Percentiles rank a stretch among this genome's conserved stretches.
Evolutionary conservation across 148 eudicot genomes (phyloP).

Genomic region (Silene uniflora): DNA sequence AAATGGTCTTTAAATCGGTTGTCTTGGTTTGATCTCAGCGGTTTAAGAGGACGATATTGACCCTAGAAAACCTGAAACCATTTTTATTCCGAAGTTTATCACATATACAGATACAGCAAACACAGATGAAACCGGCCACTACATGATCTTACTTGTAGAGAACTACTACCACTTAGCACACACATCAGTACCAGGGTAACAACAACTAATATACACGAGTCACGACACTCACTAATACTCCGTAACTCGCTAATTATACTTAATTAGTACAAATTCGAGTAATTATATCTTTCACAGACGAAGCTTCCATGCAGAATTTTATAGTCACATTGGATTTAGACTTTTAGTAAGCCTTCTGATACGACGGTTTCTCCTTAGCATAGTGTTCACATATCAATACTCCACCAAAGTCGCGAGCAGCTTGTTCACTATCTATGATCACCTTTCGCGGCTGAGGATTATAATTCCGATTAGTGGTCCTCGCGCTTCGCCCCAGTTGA

Average conservation of each 20-base stretch:
- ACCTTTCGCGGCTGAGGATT: constrained; percentile 1
- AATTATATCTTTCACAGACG: too few species aligned
- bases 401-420: constrained; percentile 16
- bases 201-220: not conserved
- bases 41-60: too few species aligned
- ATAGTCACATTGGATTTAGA: too few species aligned
- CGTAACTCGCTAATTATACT: not conserved
- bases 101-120: not conserved
- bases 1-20: too few species aligned
- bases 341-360: constrained; percentile 17
- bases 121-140: too few species aligned
- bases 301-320: too few species aligned
- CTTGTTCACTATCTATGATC: constrained; percentile 14
- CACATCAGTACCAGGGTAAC: constrained; percentile 12
- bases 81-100: not conserved
- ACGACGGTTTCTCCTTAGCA: constrained; percentile 11
- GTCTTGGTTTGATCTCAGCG: too few species aligned
- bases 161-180: constrained; percentile 17
- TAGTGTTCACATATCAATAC: constrained; percentile 14
- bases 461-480: not conserved
- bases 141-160: too few species aligned
- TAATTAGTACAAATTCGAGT: not conserved
- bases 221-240: not conserved
- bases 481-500: constrained; percentile 13
- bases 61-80: too few species aligned